Percentiles rank a stretch among this genome's conserved stretches.
Evolutionary conservation across 1,139 yeast genomes (phyloP).

Genomic region (Debaryomyces subglobosus): DNA sequence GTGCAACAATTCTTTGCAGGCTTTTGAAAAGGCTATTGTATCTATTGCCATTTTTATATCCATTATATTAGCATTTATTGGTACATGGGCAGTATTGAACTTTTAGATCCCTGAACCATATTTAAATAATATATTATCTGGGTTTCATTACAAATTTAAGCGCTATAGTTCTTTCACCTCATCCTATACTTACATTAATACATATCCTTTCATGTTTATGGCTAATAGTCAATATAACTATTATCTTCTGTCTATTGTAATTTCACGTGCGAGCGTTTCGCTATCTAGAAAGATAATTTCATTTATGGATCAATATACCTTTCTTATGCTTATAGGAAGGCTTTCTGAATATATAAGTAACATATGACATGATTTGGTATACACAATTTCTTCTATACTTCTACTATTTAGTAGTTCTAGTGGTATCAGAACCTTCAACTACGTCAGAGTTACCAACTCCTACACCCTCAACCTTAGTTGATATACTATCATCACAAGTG

Average conservation of each 20-base stretch:
- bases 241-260: background rate
- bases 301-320: background rate
- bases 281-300: background rate
- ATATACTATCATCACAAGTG: conserved; percentile 70
- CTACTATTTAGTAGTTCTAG: conserved; percentile 2
- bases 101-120: conserved; percentile 16
- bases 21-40: conserved; percentile 28
- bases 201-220: background rate
- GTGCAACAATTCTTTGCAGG: conserved; percentile 27
- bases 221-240: background rate
- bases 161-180: background rate
- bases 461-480: conserved; percentile 63
- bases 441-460: conserved; percentile 16
- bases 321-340: background rate
- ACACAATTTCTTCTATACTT: background rate
- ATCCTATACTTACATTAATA: background rate
- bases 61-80: conserved; percentile 33
- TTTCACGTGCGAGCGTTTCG: background rate
- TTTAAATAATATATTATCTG: background rate
- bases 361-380: conserved; percentile 5
- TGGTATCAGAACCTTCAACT: background rate
- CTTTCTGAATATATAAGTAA: background rate
- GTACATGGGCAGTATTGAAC: conserved; percentile 45
- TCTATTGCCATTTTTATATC: conserved; percentile 27
- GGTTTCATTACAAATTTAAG: background rate